phyloP scores from a whole-genome alignment of 2,329 filamentous ascomycete genomes.

The Sporothrix pseudoabietina region DNA sequence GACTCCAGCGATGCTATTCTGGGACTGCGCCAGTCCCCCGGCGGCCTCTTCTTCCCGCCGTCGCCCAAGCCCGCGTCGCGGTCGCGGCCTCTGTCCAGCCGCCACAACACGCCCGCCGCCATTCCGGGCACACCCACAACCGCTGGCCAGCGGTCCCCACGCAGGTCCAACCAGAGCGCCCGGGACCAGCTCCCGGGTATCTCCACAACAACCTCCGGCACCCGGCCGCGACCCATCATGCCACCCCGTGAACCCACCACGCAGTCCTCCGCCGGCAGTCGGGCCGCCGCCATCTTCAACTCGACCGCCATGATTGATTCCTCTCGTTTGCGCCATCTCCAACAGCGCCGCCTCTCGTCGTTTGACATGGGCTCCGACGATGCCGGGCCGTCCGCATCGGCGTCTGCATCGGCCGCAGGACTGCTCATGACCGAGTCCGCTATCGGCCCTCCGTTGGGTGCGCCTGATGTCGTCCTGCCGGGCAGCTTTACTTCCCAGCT shows the following conservation, averaged over 20 bases:
- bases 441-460: conserved; percentile 47
- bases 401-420: conserved; percentile 63
- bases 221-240: conserved; percentile 60
- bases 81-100: conserved; percentile 45
- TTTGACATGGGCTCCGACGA: conserved; percentile 66
- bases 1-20: background rate
- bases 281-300: conserved; percentile 52
- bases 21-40: conserved; percentile 13
- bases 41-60: conserved; percentile 44
- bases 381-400: background rate
- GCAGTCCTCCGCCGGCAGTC: conserved; percentile 56
- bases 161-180: conserved; percentile 45
- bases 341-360: conserved; percentile 58
- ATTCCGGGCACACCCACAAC: conserved; percentile 38
- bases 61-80: conserved; percentile 45
- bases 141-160: conserved; percentile 50
- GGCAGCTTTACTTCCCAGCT: conserved; percentile 82
- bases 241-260: conserved; percentile 56
- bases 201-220: conserved; percentile 31
- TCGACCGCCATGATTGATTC: conserved; percentile 48
- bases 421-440: conserved; percentile 53
- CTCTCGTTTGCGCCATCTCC: conserved; percentile 44
- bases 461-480: conserved; percentile 56
- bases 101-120: conserved; percentile 48
- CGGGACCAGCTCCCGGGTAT: conserved; percentile 37